phyloP scores from a whole-genome alignment of 148 eudicot species.

The Bassia scoparia region DNA sequence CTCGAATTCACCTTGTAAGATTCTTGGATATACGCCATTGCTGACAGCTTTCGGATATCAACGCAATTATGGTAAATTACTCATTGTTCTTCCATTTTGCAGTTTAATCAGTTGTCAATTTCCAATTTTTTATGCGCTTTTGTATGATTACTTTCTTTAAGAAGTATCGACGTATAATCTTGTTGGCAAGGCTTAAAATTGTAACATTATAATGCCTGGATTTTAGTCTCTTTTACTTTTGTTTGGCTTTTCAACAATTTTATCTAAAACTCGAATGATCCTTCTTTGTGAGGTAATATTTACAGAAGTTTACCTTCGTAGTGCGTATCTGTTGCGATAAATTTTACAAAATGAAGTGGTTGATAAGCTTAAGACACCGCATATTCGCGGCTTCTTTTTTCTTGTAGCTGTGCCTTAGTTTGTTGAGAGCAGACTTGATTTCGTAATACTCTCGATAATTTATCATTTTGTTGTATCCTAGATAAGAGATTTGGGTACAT shows the following conservation, averaged over 20 bases:
- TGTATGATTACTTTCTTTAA: not conserved
- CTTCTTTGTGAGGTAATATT: too few relatives aligned
- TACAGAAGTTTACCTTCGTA: too few relatives aligned
- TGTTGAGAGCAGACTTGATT: not conserved
- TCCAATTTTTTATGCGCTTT: not conserved
- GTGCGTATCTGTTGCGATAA: too few relatives aligned
- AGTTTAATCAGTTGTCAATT: not conserved
- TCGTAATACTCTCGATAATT: not conserved
- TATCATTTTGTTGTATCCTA: not conserved
- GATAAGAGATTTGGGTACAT: not conserved
- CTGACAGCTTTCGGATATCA: constrained; percentile 49
- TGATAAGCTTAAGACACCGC: too few relatives aligned
- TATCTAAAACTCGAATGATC: too few relatives aligned
- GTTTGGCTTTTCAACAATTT: too few relatives aligned
- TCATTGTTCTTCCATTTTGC: not conserved
- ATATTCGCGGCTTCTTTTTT: too few relatives aligned
- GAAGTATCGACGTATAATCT: not conserved
- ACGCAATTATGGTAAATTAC: constrained; percentile 60
- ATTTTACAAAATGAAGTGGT: too few relatives aligned
- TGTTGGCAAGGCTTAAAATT: not conserved
- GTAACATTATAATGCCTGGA: not conserved
- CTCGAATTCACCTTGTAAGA: constrained; percentile 44
- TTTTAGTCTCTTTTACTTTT: too few relatives aligned
- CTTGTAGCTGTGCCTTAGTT: not conserved
- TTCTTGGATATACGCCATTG: constrained; percentile 40